Evolutionary conservation across 106 monocot genomes (phyloP), one percentile per base, ranked within the genome.

Genomic region (Dactylorhiza incarnata): DNA sequence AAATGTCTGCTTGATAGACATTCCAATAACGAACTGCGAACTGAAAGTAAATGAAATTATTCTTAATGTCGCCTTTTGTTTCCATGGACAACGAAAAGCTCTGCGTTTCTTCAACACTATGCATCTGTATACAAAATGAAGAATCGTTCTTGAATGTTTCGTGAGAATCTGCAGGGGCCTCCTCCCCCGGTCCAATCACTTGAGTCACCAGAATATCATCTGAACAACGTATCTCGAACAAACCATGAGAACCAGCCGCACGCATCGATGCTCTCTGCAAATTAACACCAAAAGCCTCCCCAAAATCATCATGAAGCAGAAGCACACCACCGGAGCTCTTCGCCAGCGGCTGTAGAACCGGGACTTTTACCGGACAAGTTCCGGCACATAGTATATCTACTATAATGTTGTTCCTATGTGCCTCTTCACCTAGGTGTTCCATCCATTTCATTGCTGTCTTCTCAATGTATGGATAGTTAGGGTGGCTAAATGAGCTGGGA

Each of bases 201-300:
- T 99, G 94, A 9, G 91, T 94, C 47, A 99, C 89, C 63, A 94
- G 86, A 83, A 94, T 86, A 88, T 92, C 89, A 85, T 94, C 86
- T 13, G 99, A 94, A 78, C 99, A 99, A 9, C 94, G 89, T 66
- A 94, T 94, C 79, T 99, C 94, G 68, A 99, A 90, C 24, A 89
- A 77, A 11, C 99, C 99, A 84, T 94, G 94, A 29, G 94, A 99
- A 20, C 99, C 99, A 67, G 91, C 86, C 14, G 89, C 89, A 22
- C 99, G 83, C 15, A 82, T 77, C 43, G 94, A 84, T 73, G 99
- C 99, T 73, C 99, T 91, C 81, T 94, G 94, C 81, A 99, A 83
- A 78, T 99, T 99, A 53, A 99, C 94, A 83, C 99, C 99, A 88
- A 91, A 99, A 70, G 99, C 91, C 82, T 99, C 99, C 49, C 94